Conservation (phyloP, 2,329 filamentous ascomycete species). For the Fusarium floridanum region DNA sequence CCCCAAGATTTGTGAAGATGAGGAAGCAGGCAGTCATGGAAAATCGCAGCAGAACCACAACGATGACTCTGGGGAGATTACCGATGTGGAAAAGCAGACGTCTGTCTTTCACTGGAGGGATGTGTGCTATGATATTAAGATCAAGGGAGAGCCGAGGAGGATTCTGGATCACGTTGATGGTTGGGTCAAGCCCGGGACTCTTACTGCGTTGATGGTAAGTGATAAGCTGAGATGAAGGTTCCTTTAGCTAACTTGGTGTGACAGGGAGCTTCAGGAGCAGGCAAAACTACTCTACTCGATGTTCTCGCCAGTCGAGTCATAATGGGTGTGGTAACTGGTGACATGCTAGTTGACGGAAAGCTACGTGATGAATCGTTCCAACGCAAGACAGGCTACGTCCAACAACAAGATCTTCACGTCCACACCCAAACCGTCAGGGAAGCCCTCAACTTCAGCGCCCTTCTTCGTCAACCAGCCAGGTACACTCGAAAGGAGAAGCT, state of each 20-base stretch:
- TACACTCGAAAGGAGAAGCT: slow-evolving; percentile 79
- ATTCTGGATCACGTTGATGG: slow-evolving; percentile 78
- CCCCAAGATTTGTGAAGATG: slow-evolving; percentile 63
- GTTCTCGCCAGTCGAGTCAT: slow-evolving; percentile 84
- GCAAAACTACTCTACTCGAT: slow-evolving; percentile 88
- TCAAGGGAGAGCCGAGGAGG: slow-evolving; percentile 71
- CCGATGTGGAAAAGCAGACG: slow-evolving; percentile 38
- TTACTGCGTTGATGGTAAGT: slow-evolving; percentile 76
- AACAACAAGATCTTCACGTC: slow-evolving; percentile 89
- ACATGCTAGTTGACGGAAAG: slow-evolving; percentile 75
- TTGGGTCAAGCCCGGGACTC: slow-evolving; percentile 80
- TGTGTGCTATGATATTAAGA: slow-evolving; percentile 79
- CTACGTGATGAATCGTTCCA: slow-evolving; percentile 83
- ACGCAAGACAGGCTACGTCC: slow-evolving; percentile 87
- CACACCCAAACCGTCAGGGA: slow-evolving; percentile 86
- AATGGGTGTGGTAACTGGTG: slow-evolving; percentile 85
- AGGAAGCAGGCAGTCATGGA: slow-evolving; percentile 8
- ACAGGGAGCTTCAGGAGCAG: slow-evolving; percentile 81
- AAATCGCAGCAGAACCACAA: slow-evolving; percentile 67
- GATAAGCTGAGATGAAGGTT: slow-evolving; percentile 81
- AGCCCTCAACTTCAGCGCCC: slow-evolving; percentile 83
- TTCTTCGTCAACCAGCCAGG: slow-evolving; percentile 81
- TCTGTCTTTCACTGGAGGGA: slow-evolving; percentile 76
- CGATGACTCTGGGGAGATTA: slow-evolving; percentile 52
- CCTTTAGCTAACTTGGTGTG: slow-evolving; percentile 79